phyloP scores from a whole-genome alignment of 176 grass and related monocot genomes.

The Oryza brachyantha region DNA sequence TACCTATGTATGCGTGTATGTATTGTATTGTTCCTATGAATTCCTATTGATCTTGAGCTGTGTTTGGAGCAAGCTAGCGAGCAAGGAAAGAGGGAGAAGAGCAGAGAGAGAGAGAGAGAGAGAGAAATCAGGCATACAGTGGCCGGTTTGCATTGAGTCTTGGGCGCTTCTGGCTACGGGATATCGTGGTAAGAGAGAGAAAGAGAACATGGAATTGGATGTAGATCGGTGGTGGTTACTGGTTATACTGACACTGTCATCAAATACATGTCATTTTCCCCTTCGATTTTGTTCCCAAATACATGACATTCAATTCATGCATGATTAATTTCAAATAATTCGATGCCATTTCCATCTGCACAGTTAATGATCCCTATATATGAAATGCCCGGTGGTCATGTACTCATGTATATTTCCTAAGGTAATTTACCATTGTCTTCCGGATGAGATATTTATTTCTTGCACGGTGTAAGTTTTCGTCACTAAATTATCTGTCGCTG shows the following conservation, averaged over 20 bases:
- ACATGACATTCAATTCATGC: background rate
- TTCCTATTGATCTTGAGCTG: constrained; percentile 25
- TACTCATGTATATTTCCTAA: background rate
- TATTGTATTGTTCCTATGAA: background rate
- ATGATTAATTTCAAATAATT: background rate
- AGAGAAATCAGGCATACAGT: constrained; percentile 3
- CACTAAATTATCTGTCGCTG: background rate
- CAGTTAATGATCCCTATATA: too few relatives aligned
- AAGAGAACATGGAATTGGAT: background rate
- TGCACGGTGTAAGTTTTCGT: background rate
- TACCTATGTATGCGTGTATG: constrained; percentile 52
- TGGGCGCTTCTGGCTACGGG: background rate
- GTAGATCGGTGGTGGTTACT: background rate
- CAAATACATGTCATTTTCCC: background rate
- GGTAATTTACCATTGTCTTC: background rate
- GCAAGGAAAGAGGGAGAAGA: background rate
- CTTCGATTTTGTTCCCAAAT: background rate
- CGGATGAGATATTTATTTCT: background rate
- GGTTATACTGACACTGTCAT: background rate
- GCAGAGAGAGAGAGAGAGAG: background rate
- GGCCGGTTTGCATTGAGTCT: constrained; percentile 17
- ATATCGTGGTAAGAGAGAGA: constrained; percentile 10
- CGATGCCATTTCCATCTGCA: background rate
- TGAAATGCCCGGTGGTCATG: background rate
- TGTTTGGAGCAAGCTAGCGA: background rate